Percentiles rank a stretch among this genome's conserved stretches.
phyloP scores from a whole-genome alignment of 805 yeast species.

The Wickerhamomyces chaumierensis region DNA sequence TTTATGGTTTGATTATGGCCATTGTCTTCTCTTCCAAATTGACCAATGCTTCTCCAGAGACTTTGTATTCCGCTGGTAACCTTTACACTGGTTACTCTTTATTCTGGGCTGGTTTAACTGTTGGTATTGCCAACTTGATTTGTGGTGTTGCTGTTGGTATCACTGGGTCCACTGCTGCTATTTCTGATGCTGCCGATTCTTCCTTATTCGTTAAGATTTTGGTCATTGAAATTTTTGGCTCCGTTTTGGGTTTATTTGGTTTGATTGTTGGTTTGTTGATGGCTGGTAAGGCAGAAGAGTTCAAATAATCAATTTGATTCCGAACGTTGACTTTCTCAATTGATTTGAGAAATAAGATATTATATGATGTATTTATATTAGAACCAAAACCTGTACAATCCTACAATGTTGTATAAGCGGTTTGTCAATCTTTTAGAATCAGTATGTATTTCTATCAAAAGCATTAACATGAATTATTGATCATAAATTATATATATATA shows the following conservation, averaged over 20 bases:
- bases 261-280: conserved; percentile 92
- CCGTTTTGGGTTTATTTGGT: conserved; percentile 91
- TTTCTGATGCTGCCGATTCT: conserved; percentile 95
- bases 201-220: conserved; percentile 89
- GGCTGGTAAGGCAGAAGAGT: conserved; percentile 93
- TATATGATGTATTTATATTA: no score
- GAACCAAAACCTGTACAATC: no score
- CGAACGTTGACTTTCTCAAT: no score
- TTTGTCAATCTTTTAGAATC: no score
- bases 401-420: no score
- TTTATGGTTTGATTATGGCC: conserved; percentile 94
- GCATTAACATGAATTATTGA: no score
- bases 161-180: conserved; percentile 98
- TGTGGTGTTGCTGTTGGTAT: conserved; percentile 97
- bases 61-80: conserved; percentile 68
- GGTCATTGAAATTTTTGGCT: conserved; percentile 95
- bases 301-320: conserved; percentile 29
- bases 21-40: conserved; percentile 92
- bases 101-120: conserved; percentile 98
- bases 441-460: no score
- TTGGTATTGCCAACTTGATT: conserved; percentile 82
- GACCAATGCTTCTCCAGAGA: conserved; percentile 49
- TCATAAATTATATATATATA: no score
- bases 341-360: neutral
- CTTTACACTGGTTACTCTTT: conserved; percentile 89